A percentile compares a stretch with the other conserved stretches of the same genome.
Evolutionary conservation across 2,329 filamentous ascomycete genomes (phyloP).

Genomic region (Grosmannia huntii): DNA sequence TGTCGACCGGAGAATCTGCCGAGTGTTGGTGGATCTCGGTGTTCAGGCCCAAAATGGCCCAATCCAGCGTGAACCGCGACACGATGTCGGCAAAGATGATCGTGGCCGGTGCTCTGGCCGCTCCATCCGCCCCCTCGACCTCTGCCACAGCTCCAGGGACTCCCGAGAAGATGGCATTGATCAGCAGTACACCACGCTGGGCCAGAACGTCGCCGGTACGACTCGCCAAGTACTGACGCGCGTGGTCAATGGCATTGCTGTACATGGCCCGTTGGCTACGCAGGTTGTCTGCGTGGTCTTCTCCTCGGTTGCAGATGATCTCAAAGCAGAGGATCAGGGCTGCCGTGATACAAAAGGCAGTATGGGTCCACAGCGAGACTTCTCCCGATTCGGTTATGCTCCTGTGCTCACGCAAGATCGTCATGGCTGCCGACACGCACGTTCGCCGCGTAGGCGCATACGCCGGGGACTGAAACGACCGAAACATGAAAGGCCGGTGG

Average conservation of each 20-base stretch:
- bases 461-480: constrained; percentile 16
- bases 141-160: background rate
- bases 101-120: background rate
- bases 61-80: constrained; percentile 9
- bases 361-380: constrained; percentile 17
- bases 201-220: constrained; percentile 12
- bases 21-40: constrained; percentile 3
- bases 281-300: background rate
- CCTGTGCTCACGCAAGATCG: constrained; percentile 18
- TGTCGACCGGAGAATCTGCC: background rate
- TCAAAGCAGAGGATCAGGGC: constrained; percentile 15
- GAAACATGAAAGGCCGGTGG: constrained; percentile 23
- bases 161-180: constrained; percentile 10
- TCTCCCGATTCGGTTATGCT: constrained; percentile 10
- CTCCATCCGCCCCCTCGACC: background rate
- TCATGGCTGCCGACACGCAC: constrained; percentile 23
- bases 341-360: constrained; percentile 17
- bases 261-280: constrained; percentile 5
- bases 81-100: constrained; percentile 11
- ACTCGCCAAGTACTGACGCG: constrained; percentile 9
- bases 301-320: constrained; percentile 7
- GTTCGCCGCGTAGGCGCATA: constrained; percentile 20
- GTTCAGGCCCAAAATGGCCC: constrained; percentile 9
- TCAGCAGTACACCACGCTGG: constrained; percentile 12
- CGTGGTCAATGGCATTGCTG: constrained; percentile 8